Conservation (phyloP, 768 basidiomycete species). For the Lepiota subincarnata region DNA sequence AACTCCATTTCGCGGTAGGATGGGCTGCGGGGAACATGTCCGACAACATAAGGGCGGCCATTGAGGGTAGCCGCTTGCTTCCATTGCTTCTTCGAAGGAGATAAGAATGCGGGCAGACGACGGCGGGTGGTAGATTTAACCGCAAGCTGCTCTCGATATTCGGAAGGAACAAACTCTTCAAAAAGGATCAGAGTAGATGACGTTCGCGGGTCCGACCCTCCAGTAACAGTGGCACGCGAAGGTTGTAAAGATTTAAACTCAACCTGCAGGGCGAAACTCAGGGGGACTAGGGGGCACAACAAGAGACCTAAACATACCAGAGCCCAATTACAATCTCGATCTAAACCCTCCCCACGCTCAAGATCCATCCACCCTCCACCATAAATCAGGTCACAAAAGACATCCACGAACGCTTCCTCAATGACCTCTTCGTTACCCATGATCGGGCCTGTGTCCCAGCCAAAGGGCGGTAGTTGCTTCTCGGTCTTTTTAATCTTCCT, state of each 20-base stretch:
- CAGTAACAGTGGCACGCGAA: conserved; percentile 31
- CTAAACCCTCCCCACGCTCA: conserved; percentile 67
- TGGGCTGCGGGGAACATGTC: conserved; percentile 48
- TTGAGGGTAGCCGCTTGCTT: conserved; percentile 81
- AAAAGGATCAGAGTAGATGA: conserved; percentile 73
- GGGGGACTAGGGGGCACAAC: not conserved
- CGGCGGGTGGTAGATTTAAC: conserved; percentile 46
- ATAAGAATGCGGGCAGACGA: conserved; percentile 70
- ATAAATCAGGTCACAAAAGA: conserved; percentile 78
- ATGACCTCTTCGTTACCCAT: conserved; percentile 75
- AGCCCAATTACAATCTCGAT: conserved; percentile 90
- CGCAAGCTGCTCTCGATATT: conserved; percentile 76
- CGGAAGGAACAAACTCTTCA: conserved; percentile 91
- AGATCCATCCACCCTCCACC: conserved; percentile 84
- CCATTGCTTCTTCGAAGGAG: conserved; percentile 61
- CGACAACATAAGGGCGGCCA: conserved; percentile 70
- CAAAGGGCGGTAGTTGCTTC: conserved; percentile 78
- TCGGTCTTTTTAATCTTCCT: conserved; percentile 84
- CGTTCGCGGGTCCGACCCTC: conserved; percentile 63
- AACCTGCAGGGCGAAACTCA: conserved; percentile 41
- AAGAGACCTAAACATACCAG: conserved; percentile 50
- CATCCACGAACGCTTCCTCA: conserved; percentile 88
- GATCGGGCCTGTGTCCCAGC: conserved; percentile 89
- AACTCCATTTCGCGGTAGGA: conserved; percentile 70
- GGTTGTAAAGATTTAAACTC: conserved; percentile 79